Evolutionary conservation across 768 basidiomycete genomes (phyloP).

Genomic region (Mycena chlorophos): DNA sequence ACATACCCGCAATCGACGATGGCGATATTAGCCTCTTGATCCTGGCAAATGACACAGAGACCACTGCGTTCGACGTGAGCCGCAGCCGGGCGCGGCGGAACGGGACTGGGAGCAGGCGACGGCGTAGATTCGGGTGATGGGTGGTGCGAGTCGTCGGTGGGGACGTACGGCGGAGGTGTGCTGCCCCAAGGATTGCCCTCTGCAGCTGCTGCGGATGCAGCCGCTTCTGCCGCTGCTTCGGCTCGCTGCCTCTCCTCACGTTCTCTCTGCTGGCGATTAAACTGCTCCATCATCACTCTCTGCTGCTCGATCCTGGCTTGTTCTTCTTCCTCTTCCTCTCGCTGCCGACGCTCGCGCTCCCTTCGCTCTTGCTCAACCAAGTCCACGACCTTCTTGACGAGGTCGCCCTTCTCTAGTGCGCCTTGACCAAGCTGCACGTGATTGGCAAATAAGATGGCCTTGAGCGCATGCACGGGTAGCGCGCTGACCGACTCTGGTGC

Average conservation of each 20-base stretch:
- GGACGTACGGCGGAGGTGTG: not conserved
- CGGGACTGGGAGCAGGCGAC: slow-evolving; percentile 27
- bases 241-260: slow-evolving; percentile 30
- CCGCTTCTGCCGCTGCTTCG: slow-evolving; percentile 23
- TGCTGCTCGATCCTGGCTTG: slow-evolving; percentile 41
- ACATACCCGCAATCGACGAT: slow-evolving; percentile 91
- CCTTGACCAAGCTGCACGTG: slow-evolving; percentile 71
- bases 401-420: slow-evolving; percentile 82
- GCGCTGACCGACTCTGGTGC: slow-evolving; percentile 52
- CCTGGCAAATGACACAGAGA: slow-evolving; percentile 89
- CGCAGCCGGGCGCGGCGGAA: slow-evolving; percentile 40
- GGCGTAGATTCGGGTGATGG: not conserved
- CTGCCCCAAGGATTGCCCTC: slow-evolving; percentile 17
- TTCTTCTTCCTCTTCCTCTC: slow-evolving; percentile 47
- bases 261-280: slow-evolving; percentile 31
- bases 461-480: slow-evolving; percentile 72
- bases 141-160: too few species aligned
- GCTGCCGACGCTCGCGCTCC: slow-evolving; percentile 50
- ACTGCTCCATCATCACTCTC: slow-evolving; percentile 37
- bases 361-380: slow-evolving; percentile 65
- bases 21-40: slow-evolving; percentile 91
- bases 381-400: slow-evolving; percentile 68
- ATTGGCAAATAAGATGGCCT: slow-evolving; percentile 77
- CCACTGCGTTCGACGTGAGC: slow-evolving; percentile 65
- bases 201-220: slow-evolving; percentile 16